Conservation (phyloP, 306 rosid species). For the Cucurbita moschata region DNA sequence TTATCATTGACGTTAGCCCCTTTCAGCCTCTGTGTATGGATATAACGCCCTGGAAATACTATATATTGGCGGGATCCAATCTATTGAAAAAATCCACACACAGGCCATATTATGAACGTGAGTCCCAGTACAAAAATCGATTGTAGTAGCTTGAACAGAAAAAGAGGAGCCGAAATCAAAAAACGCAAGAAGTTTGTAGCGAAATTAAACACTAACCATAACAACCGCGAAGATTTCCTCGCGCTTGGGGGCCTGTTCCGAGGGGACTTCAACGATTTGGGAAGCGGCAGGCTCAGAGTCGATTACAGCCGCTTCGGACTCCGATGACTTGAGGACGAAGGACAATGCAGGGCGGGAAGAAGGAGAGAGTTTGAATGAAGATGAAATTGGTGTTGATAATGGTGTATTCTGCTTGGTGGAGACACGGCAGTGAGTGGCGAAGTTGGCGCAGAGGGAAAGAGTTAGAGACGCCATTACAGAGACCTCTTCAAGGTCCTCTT, state of each 20-base stretch:
- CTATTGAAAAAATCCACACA: too few relatives aligned
- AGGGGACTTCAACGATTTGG: conserved; percentile 18
- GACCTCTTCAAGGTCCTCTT: not conserved
- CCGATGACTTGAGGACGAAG: conserved; percentile 30
- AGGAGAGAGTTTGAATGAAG: conserved; percentile 27
- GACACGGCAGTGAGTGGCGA: conserved; percentile 42
- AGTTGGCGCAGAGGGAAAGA: conserved; percentile 46
- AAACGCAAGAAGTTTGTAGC: not conserved
- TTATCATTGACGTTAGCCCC: conserved; percentile 71
- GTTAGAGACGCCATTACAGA: conserved; percentile 52
- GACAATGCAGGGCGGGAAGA: conserved; percentile 27
- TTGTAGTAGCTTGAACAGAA: too few relatives aligned
- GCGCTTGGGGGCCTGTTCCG: conserved; percentile 32
- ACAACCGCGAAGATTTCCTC: conserved; percentile 80
- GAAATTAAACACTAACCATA: conserved; percentile 38
- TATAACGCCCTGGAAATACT: conserved; percentile 80
- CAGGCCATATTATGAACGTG: not conserved
- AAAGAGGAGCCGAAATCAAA: not conserved
- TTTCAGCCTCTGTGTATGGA: conserved; percentile 72
- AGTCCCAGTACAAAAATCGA: too few relatives aligned
- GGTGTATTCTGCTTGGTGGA: conserved; percentile 15
- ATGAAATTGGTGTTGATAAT: not conserved
- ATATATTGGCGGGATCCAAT: conserved; percentile 81
- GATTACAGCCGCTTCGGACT: conserved; percentile 1
- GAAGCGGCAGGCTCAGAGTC: conserved; percentile 16